phyloP scores from a whole-genome alignment of 2,329 filamentous ascomycete species.

The Fusarium subtropicale region DNA sequence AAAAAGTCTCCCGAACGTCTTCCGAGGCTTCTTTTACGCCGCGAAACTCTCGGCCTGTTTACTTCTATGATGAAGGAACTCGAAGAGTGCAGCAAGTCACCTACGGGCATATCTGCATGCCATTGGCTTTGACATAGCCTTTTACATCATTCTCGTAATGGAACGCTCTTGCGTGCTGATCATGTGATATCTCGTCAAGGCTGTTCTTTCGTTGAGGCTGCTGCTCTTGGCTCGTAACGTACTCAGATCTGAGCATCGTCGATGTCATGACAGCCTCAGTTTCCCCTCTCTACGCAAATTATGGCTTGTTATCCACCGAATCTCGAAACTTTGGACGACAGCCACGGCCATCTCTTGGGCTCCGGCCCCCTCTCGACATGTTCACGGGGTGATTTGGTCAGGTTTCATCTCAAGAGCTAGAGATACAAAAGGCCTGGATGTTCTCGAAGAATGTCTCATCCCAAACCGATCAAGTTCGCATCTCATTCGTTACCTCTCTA shows the following conservation, averaged over 20 bases:
- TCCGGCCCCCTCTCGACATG: slow-evolving; percentile 12
- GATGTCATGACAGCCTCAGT: slow-evolving; percentile 4
- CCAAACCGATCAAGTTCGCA: slow-evolving; percentile 32
- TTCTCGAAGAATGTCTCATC: slow-evolving; percentile 10
- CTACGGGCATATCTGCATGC: neutral
- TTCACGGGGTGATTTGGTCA: neutral
- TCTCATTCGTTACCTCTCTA: slow-evolving; percentile 36
- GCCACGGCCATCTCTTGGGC: neutral
- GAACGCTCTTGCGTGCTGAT: neutral
- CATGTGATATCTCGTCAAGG: neutral
- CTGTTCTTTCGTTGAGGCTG: neutral
- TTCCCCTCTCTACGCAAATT: slow-evolving; percentile 5
- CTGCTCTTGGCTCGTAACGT: neutral
- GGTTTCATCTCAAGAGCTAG: neutral
- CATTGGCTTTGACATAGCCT: neutral
- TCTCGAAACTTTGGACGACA: slow-evolving; percentile 4
- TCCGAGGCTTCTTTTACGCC: rapidly evolving
- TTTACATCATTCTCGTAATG: neutral
- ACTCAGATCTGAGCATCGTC: slow-evolving; percentile 17
- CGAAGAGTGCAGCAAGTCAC: neutral
- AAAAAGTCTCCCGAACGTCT: neutral
- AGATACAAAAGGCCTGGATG: slow-evolving; percentile 35
- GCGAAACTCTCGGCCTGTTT: neutral
- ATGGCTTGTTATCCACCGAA: slow-evolving; percentile 16
- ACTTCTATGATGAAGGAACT: neutral